A percentile compares a stretch with the other conserved stretches of the same genome.
phyloP scores from a whole-genome alignment of 2,329 filamentous ascomycete genomes.

The Trichoderma breve region DNA sequence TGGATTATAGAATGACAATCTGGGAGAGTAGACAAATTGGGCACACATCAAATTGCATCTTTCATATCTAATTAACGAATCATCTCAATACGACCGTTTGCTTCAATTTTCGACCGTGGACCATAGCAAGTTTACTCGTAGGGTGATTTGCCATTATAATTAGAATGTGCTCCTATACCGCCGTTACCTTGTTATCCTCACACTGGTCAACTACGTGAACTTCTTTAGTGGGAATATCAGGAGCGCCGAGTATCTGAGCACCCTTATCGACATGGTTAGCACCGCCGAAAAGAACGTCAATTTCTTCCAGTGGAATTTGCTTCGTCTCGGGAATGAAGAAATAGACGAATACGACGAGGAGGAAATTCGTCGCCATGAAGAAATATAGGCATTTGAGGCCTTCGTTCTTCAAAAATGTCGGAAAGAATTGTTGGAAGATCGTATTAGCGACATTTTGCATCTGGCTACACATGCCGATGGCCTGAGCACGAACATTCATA shows the following conservation, averaged over 20 bases:
- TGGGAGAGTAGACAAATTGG: too few species aligned
- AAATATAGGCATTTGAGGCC: not conserved
- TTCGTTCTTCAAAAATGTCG: not conserved
- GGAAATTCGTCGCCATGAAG: not conserved
- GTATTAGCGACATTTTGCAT: conserved; percentile 2
- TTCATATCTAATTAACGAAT: not conserved
- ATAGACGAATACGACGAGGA: not conserved
- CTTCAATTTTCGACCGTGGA: not conserved
- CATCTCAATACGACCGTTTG: not conserved
- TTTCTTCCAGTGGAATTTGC: not conserved
- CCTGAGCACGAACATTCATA: conserved; percentile 4
- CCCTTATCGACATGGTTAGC: not conserved
- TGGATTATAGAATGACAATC: not conserved
- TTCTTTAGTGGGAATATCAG: not conserved
- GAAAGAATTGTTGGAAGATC: not conserved
- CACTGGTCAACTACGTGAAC: not conserved
- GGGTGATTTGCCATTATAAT: not conserved
- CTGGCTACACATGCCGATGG: not conserved
- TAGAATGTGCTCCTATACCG: not conserved
- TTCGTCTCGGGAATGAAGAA: conserved; percentile 4
- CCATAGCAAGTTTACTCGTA: not conserved
- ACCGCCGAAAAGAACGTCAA: not conserved
- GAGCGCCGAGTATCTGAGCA: not conserved
- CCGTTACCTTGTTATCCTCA: not conserved
- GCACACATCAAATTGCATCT: not conserved